Conservation (phyloP, 495 filamentous ascomycete genomes). For the Rostrohypoxylon terebratum region DNA sequence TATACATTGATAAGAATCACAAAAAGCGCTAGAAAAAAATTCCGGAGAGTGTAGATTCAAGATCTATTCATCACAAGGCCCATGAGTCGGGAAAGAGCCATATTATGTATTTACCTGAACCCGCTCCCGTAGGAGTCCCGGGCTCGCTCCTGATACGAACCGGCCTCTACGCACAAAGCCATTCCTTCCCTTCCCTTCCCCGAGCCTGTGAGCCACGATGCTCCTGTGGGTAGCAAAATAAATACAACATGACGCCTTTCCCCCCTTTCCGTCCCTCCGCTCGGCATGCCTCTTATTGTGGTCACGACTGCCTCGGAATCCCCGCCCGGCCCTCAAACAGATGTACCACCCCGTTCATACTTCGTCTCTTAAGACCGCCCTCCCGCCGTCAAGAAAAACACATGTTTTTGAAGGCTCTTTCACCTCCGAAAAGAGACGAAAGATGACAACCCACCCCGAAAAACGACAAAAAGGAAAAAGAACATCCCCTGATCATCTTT, state of each 20-base stretch:
- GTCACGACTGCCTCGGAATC: slow-evolving; percentile 10
- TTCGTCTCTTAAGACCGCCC: slow-evolving; percentile 20
- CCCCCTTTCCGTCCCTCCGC: slow-evolving; percentile 8
- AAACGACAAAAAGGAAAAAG: slow-evolving; percentile 38
- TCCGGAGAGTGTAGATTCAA: slow-evolving; percentile 17
- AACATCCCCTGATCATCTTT: slow-evolving; percentile 18
- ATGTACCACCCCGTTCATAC: slow-evolving; percentile 29
- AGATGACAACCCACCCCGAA: slow-evolving; percentile 30
- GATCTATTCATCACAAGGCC: slow-evolving; percentile 10
- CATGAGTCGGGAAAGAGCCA: slow-evolving; percentile 30
- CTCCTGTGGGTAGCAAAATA: slow-evolving; percentile 30
- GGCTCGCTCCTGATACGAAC: slow-evolving; percentile 21
- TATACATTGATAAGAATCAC: not conserved
- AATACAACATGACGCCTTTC: slow-evolving; percentile 24
- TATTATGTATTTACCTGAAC: slow-evolving; percentile 49
- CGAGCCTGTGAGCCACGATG: not conserved
- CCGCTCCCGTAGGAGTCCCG: slow-evolving; percentile 6
- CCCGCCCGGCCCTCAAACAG: slow-evolving; percentile 13
- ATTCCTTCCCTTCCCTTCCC: slow-evolving; percentile 19
- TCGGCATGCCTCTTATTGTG: slow-evolving; percentile 44
- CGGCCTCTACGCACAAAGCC: slow-evolving; percentile 18
- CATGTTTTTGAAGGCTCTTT: not conserved
- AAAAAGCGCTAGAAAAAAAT: not conserved
- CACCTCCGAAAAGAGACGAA: slow-evolving; percentile 34
- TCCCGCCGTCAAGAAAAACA: slow-evolving; percentile 1